These are phyloP conservation scores for Salvia sclarea DNA, from an alignment of 305 asterid species.

Conservation along the genomic window DNA sequence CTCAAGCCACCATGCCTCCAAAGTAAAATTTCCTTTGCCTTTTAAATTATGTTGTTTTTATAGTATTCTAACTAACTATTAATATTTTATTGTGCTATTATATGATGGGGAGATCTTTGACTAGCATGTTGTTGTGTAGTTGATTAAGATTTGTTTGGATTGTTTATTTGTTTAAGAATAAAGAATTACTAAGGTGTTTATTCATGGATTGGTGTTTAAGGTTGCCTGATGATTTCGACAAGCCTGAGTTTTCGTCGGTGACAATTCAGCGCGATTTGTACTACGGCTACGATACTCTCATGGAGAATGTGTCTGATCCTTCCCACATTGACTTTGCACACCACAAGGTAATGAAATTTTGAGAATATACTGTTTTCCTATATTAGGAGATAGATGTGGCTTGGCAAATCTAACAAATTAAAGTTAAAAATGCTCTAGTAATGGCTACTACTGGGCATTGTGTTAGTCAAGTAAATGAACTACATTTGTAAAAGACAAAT, in stretches of 20 bases:
- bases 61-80: slow-evolving; percentile 9
- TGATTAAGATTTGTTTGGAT: slow-evolving; percentile 14
- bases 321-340: slow-evolving; percentile 99
- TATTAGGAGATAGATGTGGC: neutral
- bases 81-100: slow-evolving; percentile 28
- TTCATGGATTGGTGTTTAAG: slow-evolving; percentile 44
- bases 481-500: too few relatives aligned
- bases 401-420: neutral
- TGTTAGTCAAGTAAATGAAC: too few relatives aligned
- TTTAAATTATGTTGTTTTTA: neutral
- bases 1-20: slow-evolving; percentile 76
- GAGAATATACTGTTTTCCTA: neutral
- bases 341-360: slow-evolving; percentile 63
- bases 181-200: slow-evolving; percentile 15
- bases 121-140: slow-evolving; percentile 20
- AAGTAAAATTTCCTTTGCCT: slow-evolving; percentile 44
- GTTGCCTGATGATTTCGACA: slow-evolving; percentile 94
- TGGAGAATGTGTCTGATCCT: slow-evolving; percentile 99
- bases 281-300: slow-evolving; percentile 94
- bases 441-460: too few relatives aligned
- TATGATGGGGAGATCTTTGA: slow-evolving; percentile 1
- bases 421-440: too few relatives aligned
- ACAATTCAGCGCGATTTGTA: slow-evolving; percentile 93
- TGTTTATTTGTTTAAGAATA: slow-evolving; percentile 11
- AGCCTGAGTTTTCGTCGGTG: slow-evolving; percentile 88